Evolutionary conservation across 2,329 filamentous ascomycete species (phyloP).

Genomic region (Claviceps digitariae): DNA sequence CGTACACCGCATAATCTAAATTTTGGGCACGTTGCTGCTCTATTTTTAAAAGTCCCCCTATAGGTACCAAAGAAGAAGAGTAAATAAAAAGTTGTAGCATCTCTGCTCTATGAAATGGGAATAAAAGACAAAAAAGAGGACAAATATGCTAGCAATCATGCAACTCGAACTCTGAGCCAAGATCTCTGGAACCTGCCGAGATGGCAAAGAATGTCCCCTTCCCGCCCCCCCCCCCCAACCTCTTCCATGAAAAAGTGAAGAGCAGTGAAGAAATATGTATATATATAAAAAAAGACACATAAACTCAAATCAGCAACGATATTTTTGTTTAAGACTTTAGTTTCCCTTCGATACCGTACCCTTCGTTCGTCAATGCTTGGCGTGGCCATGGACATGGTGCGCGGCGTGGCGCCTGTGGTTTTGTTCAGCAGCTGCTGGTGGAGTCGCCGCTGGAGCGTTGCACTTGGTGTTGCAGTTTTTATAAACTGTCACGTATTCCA

Average conservation of each 20-base stretch:
- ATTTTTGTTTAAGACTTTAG: conserved; percentile 9
- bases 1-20: not conserved
- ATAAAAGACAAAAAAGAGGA: conserved; percentile 9
- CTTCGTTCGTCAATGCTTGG: conserved; percentile 13
- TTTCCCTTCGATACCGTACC: conserved; percentile 2
- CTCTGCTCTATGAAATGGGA: conserved; percentile 17
- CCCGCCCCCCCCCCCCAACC: not conserved
- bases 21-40: conserved; percentile 5
- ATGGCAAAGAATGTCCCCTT: conserved; percentile 10
- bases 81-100: conserved; percentile 12
- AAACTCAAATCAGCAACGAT: conserved; percentile 7
- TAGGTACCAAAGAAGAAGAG: conserved; percentile 16
- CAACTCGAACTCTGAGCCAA: conserved; percentile 13
- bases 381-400: conserved; percentile 27
- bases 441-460: conserved; percentile 7
- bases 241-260: conserved; percentile 5
- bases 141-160: conserved; percentile 23
- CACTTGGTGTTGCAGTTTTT: conserved; percentile 28
- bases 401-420: conserved; percentile 16
- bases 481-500: conserved; percentile 41
- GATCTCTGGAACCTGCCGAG: conserved; percentile 25
- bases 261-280: not conserved
- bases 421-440: conserved; percentile 7
- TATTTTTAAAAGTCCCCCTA: conserved; percentile 15
- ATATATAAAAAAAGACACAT: not conserved